Base-by-base conservation (phyloP, 257 asterid species). In the Capsicum rhomboideum region DNA sequence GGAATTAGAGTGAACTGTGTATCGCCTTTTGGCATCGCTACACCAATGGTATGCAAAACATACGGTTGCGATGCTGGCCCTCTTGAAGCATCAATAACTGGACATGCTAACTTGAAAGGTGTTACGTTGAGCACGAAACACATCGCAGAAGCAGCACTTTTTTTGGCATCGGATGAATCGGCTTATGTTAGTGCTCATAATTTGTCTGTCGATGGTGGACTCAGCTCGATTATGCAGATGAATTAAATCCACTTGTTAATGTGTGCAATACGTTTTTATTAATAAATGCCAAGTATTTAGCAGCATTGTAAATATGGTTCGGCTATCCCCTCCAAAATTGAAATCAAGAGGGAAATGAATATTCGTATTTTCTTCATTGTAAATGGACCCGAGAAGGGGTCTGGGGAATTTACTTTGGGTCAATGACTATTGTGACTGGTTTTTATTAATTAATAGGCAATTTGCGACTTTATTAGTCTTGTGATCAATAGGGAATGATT, bases 1-100 rank as follows among this genome's bases (percentile, higher is more conserved):
- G 85, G 85, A 31, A 83, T 83, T 9, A 37, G 74, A 7, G 82
- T 83, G 17, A 83, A 69, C 14, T 83, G 58, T 12, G 69, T 83
- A 2, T 83, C 82, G 14, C 81, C 82, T 40, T 71, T 21, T 0
- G 26, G 71, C 12, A 55, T 83, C 1, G 21, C 72, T 0, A 71
- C 72, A 28, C 82, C 85, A 0, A n/a, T 83, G 49, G 82, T 63
- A 4, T 46, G 66, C 16, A 10, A 28, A 29, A 7, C 37, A 5
- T 31, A 0, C 13, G 58, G 40, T 2, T 34, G 42, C 61, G 16
- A 75, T 46, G 42, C 23, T 14, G 42, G 42, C 23, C 10, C 8
- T 4, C 29, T 82, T 0, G 80, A 67, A 49, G 34, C 29, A 10
- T 1, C 13, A 29, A 9, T 28, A 14, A 1, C 10, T 44, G 53